Evolutionary conservation across 2,329 filamentous ascomycete genomes (phyloP).

Genomic region (Verticillium longisporum): DNA sequence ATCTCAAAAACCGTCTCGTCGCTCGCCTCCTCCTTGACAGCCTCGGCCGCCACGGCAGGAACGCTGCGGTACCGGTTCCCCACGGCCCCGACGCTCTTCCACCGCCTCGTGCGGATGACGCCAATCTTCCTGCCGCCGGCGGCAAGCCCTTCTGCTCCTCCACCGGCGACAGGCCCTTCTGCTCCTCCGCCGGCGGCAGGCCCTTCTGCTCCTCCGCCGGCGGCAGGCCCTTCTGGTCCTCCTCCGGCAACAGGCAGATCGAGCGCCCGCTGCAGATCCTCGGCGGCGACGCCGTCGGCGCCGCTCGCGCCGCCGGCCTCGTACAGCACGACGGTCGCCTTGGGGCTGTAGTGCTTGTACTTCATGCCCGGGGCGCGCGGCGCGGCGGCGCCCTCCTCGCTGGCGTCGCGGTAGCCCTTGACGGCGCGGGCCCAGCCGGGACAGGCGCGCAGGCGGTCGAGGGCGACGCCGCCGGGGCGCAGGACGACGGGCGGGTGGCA

Average conservation of each 20-base stretch:
- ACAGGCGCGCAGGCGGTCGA: slow-evolving; percentile 69
- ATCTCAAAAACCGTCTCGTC: slow-evolving; percentile 30
- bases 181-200: no score
- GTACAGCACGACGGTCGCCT: slow-evolving; percentile 77
- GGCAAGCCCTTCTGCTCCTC: no score
- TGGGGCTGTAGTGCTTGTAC: slow-evolving; percentile 95
- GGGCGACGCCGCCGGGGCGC: slow-evolving; percentile 77
- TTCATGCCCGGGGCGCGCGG: slow-evolving; percentile 97
- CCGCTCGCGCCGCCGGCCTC: slow-evolving; percentile 44
- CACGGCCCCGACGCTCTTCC: slow-evolving; percentile 33
- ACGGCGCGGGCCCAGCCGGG: slow-evolving; percentile 74
- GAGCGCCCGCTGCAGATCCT: slow-evolving; percentile 23
- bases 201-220: no score
- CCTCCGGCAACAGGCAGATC: slow-evolving; percentile 4
- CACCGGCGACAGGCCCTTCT: no score
- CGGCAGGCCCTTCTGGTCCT: no score
- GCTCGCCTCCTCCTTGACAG: slow-evolving; percentile 12
- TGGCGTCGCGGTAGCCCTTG: slow-evolving; percentile 72
- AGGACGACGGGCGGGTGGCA: slow-evolving; percentile 74
- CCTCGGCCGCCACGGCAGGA: slow-evolving; percentile 16
- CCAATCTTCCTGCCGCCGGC: slow-evolving; percentile 31
- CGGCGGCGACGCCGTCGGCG: slow-evolving; percentile 24
- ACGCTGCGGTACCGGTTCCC: slow-evolving; percentile 13
- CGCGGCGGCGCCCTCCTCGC: slow-evolving; percentile 51
- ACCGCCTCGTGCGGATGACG: slow-evolving; percentile 49